phyloP scores from a whole-genome alignment of 2,329 filamentous ascomycete genomes.

The Neonectria coccinea region DNA sequence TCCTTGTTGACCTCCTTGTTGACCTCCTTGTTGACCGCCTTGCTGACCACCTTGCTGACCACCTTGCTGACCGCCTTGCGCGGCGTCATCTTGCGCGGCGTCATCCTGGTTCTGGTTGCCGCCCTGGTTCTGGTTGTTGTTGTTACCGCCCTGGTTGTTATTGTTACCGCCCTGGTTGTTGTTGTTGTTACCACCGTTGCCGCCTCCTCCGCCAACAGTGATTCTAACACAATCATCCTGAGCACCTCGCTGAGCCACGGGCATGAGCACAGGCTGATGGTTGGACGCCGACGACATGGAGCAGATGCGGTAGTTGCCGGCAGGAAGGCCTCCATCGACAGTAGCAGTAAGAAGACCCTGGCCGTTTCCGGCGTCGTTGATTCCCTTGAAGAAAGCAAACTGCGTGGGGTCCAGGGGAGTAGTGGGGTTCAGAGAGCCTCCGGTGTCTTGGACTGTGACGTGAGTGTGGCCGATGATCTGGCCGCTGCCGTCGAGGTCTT shows the following conservation, averaged over 20 bases:
- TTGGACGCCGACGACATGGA: slow-evolving; percentile 73
- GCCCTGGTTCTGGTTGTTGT: slow-evolving; percentile 22
- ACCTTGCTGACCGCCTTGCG: slow-evolving; percentile 24
- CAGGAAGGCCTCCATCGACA: slow-evolving; percentile 69
- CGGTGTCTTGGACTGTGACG: slow-evolving; percentile 68
- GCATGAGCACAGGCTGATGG: slow-evolving; percentile 75
- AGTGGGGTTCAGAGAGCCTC: slow-evolving; percentile 61
- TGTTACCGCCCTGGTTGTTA: slow-evolving; percentile 8
- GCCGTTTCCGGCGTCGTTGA: slow-evolving; percentile 71
- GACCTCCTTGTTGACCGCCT: slow-evolving; percentile 20
- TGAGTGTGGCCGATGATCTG: slow-evolving; percentile 70
- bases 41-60: background rate
- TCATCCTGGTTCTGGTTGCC: slow-evolving; percentile 14
- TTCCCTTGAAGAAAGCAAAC: slow-evolving; percentile 75
- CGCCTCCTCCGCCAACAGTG: slow-evolving; percentile 56
- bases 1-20: slow-evolving; percentile 11
- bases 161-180: slow-evolving; percentile 23
- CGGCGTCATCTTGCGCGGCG: slow-evolving; percentile 22
- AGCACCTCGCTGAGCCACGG: slow-evolving; percentile 73
- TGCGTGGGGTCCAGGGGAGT: slow-evolving; percentile 63
- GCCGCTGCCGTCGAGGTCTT: slow-evolving; percentile 61
- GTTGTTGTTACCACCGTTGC: slow-evolving; percentile 30
- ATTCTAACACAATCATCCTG: slow-evolving; percentile 75
- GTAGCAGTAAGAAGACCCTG: slow-evolving; percentile 64
- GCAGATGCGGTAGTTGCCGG: slow-evolving; percentile 74